Conservation (phyloP, 208 protist species). For the Blastocrithidia nonstop region DNA sequence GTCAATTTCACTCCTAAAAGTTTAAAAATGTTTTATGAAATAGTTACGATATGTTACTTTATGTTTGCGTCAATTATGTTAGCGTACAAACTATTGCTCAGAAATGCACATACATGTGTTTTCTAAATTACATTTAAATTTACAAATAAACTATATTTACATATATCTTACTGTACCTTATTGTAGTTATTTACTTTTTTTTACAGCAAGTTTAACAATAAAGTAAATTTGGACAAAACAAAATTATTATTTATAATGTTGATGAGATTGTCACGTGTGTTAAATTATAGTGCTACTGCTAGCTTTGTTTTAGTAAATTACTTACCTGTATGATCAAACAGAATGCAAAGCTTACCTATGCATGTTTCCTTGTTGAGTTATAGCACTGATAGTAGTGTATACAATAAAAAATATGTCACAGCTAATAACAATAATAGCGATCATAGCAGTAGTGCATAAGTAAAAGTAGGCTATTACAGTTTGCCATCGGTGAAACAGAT, state of each 20-base stretch:
- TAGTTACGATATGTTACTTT: not conserved
- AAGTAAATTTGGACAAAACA: not conserved
- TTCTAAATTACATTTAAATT: not conserved
- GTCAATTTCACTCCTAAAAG: too few species aligned
- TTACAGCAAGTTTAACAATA: not conserved
- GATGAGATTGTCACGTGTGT: not conserved
- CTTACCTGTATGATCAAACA: not conserved
- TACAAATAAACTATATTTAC: not conserved
- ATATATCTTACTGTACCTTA: too few species aligned
- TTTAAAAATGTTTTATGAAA: not conserved
- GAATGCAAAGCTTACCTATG: not conserved
- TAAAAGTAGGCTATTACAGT: constrained; percentile 31
- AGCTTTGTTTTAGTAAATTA: not conserved
- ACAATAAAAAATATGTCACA: not conserved
- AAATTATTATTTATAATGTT: not conserved
- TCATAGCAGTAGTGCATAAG: constrained; percentile 10
- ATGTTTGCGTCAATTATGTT: not conserved
- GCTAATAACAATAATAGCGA: too few species aligned
- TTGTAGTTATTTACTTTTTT: not conserved
- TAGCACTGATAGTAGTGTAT: too few species aligned
- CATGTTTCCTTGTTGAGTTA: too few species aligned
- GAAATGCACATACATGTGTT: too few species aligned
- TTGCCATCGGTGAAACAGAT: constrained; percentile 25
- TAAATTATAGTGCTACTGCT: not conserved
- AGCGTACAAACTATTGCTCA: not conserved